Base-by-base conservation (phyloP, 805 yeast species). In the Kregervanrija fluxuum region DNA sequence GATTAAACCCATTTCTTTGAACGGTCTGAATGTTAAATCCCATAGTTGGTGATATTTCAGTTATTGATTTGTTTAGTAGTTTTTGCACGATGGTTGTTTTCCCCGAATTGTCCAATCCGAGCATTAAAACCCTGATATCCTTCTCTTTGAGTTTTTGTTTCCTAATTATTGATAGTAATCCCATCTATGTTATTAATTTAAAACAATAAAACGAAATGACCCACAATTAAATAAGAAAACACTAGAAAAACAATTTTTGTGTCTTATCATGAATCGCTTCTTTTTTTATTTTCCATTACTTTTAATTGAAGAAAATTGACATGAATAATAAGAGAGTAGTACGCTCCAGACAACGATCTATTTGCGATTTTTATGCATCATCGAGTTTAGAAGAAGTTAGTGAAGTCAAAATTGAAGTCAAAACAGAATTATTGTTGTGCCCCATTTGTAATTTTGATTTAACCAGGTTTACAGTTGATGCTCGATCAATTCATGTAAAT, bases 41-140 rank as follows among this genome's bases (percentile, higher is more conserved):
- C 72, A 90, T 75, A 0, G 98, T 90, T 0, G 98, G 97, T 9
- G 86, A 74, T 5, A 89, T 79, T n/a, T 67, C 67, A 8, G 60
- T 54, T 6, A 74, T 69, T 47, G 79, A 78, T 50, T 72, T 67
- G 22, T 69, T 50, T 64, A 83, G 67, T 12, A 86, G 57, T 14
- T 68, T 58, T 46, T 80, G 79, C 16, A 89, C 82, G 2, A 91
- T 75, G 0, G 96, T 85, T 2, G 96, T 85, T 61, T 90, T 90
- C 2, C 98, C 98, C 0, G 96, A 77, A 61, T 87, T 88, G 59
- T 90, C 98, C 3, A 90, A 74, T 0, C 98, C 98, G 11, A 90
- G 72, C 46, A 86, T 70, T 16, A 91, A 68, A 22, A 88, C 73
- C 16, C 96, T 68, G 32, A 85, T 65, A 60, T 89, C 95, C 44